Percentiles rank a stretch among this genome's conserved stretches.
Conservation (phyloP, 2,329 filamentous ascomycete species). For the Ophiostoma australiae region DNA sequence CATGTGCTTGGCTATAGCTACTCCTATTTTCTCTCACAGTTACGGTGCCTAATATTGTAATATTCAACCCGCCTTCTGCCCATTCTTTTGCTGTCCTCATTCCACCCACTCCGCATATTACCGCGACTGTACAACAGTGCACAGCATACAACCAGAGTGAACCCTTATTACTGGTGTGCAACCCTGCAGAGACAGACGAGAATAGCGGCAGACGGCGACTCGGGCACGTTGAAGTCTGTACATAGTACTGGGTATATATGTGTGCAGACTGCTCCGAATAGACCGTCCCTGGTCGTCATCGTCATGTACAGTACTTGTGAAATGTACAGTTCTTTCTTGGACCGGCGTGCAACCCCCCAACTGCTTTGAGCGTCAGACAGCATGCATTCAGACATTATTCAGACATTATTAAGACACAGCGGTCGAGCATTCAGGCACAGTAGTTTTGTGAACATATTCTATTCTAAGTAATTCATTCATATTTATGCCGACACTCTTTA, state of each 20-base stretch:
- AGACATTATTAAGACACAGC: not conserved
- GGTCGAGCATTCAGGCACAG: not conserved
- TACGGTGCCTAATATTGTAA: not conserved
- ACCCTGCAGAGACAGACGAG: not conserved
- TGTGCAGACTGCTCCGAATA: not conserved
- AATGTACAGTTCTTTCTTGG: not conserved
- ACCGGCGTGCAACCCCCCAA: not conserved
- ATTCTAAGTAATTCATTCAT: not conserved
- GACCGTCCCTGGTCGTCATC: not conserved
- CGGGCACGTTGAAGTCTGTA: not conserved
- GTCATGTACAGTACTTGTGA: slow-evolving; percentile 3
- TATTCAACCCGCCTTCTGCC: not conserved
- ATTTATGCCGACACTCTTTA: not conserved
- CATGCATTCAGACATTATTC: not conserved
- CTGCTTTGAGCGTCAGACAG: not conserved
- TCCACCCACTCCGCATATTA: not conserved
- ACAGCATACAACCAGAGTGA: slow-evolving; percentile 2
- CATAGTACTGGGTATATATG: not conserved
- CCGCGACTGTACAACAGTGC: not conserved
- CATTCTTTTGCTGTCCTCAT: not conserved
- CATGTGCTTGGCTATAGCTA: not conserved
- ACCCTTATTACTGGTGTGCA: slow-evolving; percentile 9
- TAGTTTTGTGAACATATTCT: too few species aligned
- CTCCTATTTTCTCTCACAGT: not conserved
- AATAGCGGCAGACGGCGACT: not conserved